phyloP scores from a whole-genome alignment of 306 rosid species.

The Crataegus laevigata region DNA sequence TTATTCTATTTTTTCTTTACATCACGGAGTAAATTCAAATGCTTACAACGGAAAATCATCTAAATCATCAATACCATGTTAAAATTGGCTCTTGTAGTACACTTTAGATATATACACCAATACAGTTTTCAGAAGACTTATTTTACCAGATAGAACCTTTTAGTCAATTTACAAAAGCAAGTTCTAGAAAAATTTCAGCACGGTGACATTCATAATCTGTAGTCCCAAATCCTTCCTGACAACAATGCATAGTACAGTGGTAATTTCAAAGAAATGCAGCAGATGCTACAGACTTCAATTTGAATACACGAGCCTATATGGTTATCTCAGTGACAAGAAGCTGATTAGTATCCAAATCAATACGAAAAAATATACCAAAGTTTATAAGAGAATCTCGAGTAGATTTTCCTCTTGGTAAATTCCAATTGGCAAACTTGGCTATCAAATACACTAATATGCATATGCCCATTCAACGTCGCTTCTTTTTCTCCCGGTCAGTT shows the following conservation, averaged over 20 bases:
- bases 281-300: conserved; percentile 62
- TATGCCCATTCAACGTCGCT: no score
- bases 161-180: no score
- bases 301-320: conserved; percentile 77
- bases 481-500: no score
- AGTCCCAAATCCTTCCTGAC: conserved; percentile 47
- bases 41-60: neutral
- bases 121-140: no score
- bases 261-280: conserved; percentile 91
- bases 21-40: neutral
- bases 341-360: conserved; percentile 8
- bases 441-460: no score
- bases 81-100: neutral
- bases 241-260: conserved; percentile 11
- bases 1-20: neutral
- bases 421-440: conserved; percentile 35
- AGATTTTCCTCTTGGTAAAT: conserved; percentile 60
- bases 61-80: neutral
- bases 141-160: no score
- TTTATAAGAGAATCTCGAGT: conserved; percentile 8
- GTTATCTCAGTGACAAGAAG: neutral
- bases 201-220: conserved; percentile 33
- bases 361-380: neutral
- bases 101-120: no score
- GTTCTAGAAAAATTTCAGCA: no score